phyloP scores from a whole-genome alignment of 257 asterid species.

The Solanum infundibuliforme region DNA sequence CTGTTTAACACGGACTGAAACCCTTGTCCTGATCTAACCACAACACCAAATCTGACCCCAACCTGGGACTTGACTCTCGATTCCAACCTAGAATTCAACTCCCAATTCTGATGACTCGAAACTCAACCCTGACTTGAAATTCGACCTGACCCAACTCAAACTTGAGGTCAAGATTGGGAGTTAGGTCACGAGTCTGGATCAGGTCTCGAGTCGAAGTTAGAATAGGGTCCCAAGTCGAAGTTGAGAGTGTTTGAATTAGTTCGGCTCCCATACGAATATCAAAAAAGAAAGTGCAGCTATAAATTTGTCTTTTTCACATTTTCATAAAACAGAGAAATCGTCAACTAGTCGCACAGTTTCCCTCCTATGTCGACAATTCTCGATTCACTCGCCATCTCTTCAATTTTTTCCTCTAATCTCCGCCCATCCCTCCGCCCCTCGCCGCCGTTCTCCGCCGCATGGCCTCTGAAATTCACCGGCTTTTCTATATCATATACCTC shows the following conservation, averaged over 20 bases:
- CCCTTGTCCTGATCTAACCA: no score
- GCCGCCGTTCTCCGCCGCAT: background rate
- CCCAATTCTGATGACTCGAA: background rate
- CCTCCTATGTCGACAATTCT: background rate
- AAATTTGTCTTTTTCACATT: background rate
- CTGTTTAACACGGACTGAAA: no score
- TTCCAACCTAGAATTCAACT: background rate
- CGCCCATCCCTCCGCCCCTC: background rate
- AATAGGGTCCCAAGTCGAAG: fast-evolving
- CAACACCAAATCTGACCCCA: no score
- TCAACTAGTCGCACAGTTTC: background rate
- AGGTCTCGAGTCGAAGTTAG: background rate
- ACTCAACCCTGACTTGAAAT: no score
- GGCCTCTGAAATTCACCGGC: background rate
- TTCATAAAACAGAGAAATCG: background rate
- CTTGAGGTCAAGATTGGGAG: background rate
- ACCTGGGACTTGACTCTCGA: background rate
- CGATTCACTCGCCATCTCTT: background rate
- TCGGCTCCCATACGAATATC: background rate
- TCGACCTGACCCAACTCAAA: background rate
- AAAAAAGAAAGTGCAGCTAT: background rate
- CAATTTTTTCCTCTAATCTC: background rate
- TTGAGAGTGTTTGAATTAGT: background rate
- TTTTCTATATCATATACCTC: background rate
- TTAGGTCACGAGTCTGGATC: no score